Base-by-base conservation (phyloP, 1,284 basidiomycete species). In the Leccinum solheimii region DNA sequence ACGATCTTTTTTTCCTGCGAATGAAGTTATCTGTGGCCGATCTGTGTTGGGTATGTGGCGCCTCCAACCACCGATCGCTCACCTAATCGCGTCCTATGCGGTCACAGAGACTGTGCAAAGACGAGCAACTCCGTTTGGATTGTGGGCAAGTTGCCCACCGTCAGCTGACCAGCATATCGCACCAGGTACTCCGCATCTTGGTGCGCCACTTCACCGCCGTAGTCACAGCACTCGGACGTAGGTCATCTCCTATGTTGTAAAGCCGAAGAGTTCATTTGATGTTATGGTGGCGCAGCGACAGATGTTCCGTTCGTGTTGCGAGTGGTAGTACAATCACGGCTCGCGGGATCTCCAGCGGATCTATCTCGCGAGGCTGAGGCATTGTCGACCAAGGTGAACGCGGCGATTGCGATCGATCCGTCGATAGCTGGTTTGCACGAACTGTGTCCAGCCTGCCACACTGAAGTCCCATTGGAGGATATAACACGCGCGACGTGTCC, bases 401-500 rank as follows among this genome's bases (percentile, higher is more conserved):
- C 74, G 45, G 66, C 72, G 36, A 66, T 79, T 60, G 64, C 68
- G 23, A 62, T 69, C 34, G 68, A 72, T 59, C 66, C 68, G 57
- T 70, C 72, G 30, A 68, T 74, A 57, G 74, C 71, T 57, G 75
- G 75, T 27, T 72, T 85, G 40, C 78, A 81, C 58, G 89, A 91
- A 74, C 67, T 71, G 5, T 92, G 90, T 66, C 90, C 90, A 3
- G 90, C 90, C 16, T 92, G 90, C 74, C 73, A 79, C 49, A 78
- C 79, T 2, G 76, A 79, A 54, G 79, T 91, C 30, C 83, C 83
- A 1, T 71, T 90, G 57, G 72, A 82, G 55, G 81, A 87, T 67
- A 80, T 85, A 56, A 82, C 79, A 21, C 79, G 68, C 49, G 90
- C 87, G 11, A 77, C 78, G 6, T 92, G 90, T 72, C 68, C 79